phyloP scores from a whole-genome alignment of 495 filamentous ascomycete species.

The Neurospora sp. region DNA sequence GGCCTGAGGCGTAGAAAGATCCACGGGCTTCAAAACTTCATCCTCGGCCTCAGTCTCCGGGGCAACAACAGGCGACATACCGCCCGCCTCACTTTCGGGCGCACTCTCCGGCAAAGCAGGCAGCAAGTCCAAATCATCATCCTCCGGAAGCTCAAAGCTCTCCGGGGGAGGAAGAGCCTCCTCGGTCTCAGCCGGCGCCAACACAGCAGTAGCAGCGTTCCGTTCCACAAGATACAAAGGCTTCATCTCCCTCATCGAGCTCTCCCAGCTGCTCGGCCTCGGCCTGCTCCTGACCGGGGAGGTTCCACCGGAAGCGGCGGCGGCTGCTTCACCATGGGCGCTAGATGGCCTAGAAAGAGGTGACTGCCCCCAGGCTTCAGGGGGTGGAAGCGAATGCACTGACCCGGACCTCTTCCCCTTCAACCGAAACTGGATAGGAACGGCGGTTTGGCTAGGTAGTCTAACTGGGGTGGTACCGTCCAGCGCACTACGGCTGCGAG shows the following conservation, averaged over 20 bases:
- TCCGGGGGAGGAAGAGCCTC: neutral
- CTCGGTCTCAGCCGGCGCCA: neutral
- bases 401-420: slow-evolving; percentile 29
- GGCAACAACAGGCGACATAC: neutral
- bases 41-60: neutral
- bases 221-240: slow-evolving; percentile 41
- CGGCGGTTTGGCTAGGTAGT: slow-evolving; percentile 40
- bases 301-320: slow-evolving; percentile 7
- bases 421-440: slow-evolving; percentile 39
- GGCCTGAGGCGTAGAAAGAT: neutral
- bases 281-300: slow-evolving; percentile 19
- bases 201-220: slow-evolving; percentile 1
- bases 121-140: neutral
- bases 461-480: slow-evolving; percentile 27
- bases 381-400: slow-evolving; percentile 22
- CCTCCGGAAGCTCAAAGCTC: neutral
- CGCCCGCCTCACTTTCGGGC: neutral
- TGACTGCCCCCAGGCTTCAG: slow-evolving; percentile 26
- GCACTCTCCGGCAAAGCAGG: neutral
- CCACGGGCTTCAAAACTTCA: neutral
- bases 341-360: slow-evolving; percentile 11
- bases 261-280: slow-evolving; percentile 43
- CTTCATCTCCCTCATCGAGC: slow-evolving; percentile 32
- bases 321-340: neutral
- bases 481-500: slow-evolving; percentile 25